phyloP scores from a whole-genome alignment of 352 stramenopile species.

The Pythium plurisporium region DNA sequence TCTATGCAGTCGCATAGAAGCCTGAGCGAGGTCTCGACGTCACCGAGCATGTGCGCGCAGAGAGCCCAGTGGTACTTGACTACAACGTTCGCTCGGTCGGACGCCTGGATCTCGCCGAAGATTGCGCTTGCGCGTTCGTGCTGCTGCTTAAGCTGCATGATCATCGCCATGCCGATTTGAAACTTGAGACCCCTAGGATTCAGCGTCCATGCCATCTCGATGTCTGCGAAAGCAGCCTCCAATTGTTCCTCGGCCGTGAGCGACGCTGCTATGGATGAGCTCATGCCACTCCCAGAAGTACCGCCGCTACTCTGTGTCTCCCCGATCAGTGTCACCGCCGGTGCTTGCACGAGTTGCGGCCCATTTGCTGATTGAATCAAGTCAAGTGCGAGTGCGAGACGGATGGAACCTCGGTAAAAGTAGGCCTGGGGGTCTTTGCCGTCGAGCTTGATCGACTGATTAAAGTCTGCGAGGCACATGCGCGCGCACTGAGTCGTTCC shows the following conservation, averaged over 20 bases:
- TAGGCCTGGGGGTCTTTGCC: conserved; percentile 69
- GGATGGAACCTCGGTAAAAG: conserved; percentile 70
- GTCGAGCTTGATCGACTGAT: conserved; percentile 67
- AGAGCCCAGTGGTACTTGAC: conserved; percentile 67
- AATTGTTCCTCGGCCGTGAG: conserved; percentile 46
- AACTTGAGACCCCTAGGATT: conserved; percentile 38
- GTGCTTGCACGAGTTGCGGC: no score
- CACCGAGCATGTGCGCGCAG: conserved; percentile 42
- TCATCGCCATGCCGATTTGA: conserved; percentile 72
- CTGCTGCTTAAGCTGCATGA: conserved; percentile 54
- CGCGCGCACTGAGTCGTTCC: conserved; percentile 27
- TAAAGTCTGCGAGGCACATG: conserved; percentile 62
- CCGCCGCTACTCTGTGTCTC: no score
- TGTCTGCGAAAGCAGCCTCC: conserved; percentile 64
- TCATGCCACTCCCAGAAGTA: no score
- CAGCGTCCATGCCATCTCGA: conserved; percentile 73
- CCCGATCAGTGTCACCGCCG: no score
- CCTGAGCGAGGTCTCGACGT: conserved; percentile 39
- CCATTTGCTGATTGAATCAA: conserved; percentile 15
- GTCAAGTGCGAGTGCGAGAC: conserved; percentile 56
- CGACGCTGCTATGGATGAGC: conserved; percentile 5
- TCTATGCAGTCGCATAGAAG: conserved; percentile 56
- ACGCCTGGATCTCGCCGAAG: conserved; percentile 32
- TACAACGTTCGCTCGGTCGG: conserved; percentile 35
- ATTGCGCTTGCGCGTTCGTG: conserved; percentile 34